These are phyloP conservation scores for Casuarina equisetifolia DNA, from an alignment of 306 rosid species.

Conservation along the genomic window DNA sequence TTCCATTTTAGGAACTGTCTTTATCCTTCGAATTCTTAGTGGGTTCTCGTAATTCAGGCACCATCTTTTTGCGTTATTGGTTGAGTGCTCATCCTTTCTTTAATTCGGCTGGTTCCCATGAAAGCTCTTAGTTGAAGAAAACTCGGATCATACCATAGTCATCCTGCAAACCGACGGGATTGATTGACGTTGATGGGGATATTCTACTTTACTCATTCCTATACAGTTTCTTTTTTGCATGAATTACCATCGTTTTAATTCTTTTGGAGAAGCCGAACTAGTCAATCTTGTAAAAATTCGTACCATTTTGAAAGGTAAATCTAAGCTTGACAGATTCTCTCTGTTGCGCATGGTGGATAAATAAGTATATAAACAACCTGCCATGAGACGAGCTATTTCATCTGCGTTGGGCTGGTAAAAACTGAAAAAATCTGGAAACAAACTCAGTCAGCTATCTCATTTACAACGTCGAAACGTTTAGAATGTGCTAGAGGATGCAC, in stretches of 20 bases:
- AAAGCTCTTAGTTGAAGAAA: neutral
- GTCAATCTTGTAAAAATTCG: neutral
- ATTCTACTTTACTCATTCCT: neutral
- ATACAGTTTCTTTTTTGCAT: neutral
- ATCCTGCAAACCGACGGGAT: neutral
- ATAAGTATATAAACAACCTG: neutral
- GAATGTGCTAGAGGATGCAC: neutral
- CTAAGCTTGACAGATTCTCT: too few species aligned
- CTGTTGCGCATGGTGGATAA: too few species aligned
- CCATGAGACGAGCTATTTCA: neutral
- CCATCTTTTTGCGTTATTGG: neutral
- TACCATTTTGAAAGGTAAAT: too few species aligned
- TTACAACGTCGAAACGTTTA: neutral
- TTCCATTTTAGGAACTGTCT: neutral
- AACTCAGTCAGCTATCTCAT: neutral
- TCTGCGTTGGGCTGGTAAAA: neutral
- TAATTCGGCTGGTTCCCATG: neutral
- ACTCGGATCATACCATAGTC: neutral
- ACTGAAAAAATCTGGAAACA: neutral
- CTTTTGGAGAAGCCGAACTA: neutral
- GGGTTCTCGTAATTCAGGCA: slow-evolving; percentile 1
- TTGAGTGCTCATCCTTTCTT: neutral
- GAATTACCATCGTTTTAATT: neutral
- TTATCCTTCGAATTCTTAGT: neutral
- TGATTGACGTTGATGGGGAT: neutral